These are phyloP conservation scores for Penicillium daleae DNA, from an alignment of 495 filamentous ascomycete genomes.

Conservation along the genomic window DNA sequence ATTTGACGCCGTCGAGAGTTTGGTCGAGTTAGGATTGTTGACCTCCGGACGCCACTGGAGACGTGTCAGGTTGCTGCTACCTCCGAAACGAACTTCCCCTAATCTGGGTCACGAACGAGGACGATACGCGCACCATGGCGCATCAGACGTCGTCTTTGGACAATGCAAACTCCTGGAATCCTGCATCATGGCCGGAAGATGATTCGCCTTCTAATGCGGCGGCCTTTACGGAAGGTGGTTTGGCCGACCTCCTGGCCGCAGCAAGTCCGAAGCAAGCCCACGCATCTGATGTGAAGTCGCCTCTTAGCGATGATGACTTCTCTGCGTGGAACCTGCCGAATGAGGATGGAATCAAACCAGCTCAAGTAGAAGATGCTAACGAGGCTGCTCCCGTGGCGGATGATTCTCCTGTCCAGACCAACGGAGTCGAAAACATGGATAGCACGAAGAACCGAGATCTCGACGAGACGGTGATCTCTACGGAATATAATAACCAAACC, in stretches of 20 bases:
- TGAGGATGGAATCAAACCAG: conserved; percentile 2
- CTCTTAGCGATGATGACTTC: conserved; percentile 25
- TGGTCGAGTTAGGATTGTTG: conserved; percentile 29
- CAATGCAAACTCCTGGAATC: conserved; percentile 44
- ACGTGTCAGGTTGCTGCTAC: conserved; percentile 37
- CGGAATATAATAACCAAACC: background rate
- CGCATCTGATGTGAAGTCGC: conserved; percentile 18
- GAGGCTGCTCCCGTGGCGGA: conserved; percentile 11
- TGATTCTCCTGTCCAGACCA: background rate
- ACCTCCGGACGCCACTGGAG: conserved; percentile 33
- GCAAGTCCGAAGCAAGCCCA: conserved; percentile 19
- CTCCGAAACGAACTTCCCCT: conserved; percentile 10
- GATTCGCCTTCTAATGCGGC: conserved; percentile 15
- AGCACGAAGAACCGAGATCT: background rate
- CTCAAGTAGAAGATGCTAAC: conserved; percentile 9
- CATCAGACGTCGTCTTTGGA: conserved; percentile 27
- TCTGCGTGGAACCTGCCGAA: conserved; percentile 28
- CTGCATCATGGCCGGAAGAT: conserved; percentile 42
- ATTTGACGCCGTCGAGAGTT: conserved; percentile 11
- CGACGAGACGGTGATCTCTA: background rate
- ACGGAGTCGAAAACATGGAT: background rate
- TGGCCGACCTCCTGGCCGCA: conserved; percentile 18
- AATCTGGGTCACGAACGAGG: conserved; percentile 15
- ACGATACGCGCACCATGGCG: conserved; percentile 23
- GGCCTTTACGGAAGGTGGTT: conserved; percentile 7